Conservation (phyloP, 2,329 filamentous ascomycete genomes). For the Microsporum ferrugineum region DNA sequence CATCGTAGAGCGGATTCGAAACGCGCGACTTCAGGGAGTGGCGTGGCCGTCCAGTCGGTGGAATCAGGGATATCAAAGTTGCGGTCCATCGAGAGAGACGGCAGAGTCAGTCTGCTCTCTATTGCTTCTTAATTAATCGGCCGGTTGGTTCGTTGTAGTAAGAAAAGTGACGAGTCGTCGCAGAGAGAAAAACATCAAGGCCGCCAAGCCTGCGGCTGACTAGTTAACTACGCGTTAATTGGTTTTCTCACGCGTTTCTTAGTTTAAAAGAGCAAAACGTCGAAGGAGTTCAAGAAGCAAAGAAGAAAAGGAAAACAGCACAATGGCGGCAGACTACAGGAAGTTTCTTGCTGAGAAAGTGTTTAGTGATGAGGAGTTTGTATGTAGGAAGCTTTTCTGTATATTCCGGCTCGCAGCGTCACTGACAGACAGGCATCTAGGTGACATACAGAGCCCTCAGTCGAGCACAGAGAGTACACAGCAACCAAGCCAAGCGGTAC, state of each 20-base stretch:
- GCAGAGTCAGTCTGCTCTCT: not conserved
- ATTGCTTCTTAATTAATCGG: not conserved
- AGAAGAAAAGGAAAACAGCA: constrained; percentile 1
- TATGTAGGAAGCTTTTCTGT: constrained; percentile 32
- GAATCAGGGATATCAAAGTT: constrained; percentile 34
- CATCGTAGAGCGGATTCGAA: constrained; percentile 81
- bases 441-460: constrained; percentile 80
- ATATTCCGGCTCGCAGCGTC: constrained; percentile 8
- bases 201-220: constrained; percentile 31
- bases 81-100: constrained; percentile 22
- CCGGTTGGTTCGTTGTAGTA: not conserved
- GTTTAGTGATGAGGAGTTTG: constrained; percentile 61
- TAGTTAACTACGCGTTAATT: constrained; percentile 31
- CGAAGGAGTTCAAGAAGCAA: not conserved
- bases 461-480: constrained; percentile 69
- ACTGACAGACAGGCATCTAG: constrained; percentile 35
- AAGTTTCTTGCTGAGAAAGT: constrained; percentile 65
- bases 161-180: not conserved
- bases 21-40: constrained; percentile 32
- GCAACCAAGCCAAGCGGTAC: constrained; percentile 81
- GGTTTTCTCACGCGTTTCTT: constrained; percentile 23
- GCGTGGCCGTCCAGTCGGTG: constrained; percentile 37
- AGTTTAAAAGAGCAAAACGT: not conserved
- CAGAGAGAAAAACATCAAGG: not conserved
- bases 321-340: constrained; percentile 46